These are phyloP conservation scores for Eucalyptus sp. DNA, from an alignment of 345 rosid species.

Conservation along the genomic window DNA sequence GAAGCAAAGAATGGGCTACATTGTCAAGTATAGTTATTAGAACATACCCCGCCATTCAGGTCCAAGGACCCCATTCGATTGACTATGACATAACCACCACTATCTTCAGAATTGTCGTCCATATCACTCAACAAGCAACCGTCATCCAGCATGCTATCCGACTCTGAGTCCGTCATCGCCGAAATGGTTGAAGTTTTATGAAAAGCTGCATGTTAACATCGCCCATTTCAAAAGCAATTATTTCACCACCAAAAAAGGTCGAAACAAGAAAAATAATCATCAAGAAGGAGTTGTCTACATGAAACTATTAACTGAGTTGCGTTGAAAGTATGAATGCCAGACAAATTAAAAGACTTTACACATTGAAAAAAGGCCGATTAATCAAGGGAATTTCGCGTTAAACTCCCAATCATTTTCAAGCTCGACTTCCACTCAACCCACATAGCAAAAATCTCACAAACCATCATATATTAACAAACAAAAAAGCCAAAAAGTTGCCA, in stretches of 20 bases:
- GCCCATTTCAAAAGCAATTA: background rate
- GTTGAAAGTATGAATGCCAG: background rate
- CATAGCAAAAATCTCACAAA: background rate
- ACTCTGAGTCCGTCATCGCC: background rate
- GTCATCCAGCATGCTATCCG: background rate
- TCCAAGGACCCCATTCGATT: background rate
- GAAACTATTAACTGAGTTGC: background rate
- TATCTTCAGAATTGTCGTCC: background rate
- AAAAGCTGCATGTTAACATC: background rate
- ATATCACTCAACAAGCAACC: background rate
- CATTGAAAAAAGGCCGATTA: background rate
- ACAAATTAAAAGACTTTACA: background rate
- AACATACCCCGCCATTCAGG: background rate
- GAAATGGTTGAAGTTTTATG: background rate
- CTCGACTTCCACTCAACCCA: background rate
- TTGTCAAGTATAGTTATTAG: background rate
- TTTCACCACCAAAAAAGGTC: background rate
- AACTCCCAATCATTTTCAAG: background rate
- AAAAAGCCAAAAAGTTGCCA: background rate
- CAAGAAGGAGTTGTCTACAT: background rate
- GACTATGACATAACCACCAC: background rate
- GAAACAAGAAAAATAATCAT: background rate
- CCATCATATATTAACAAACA: background rate
- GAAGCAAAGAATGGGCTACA: background rate
- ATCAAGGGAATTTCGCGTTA: background rate